Base-by-base conservation (phyloP, 2,329 filamentous ascomycete genomes). In the Calonectria pseudoreteaudii region DNA sequence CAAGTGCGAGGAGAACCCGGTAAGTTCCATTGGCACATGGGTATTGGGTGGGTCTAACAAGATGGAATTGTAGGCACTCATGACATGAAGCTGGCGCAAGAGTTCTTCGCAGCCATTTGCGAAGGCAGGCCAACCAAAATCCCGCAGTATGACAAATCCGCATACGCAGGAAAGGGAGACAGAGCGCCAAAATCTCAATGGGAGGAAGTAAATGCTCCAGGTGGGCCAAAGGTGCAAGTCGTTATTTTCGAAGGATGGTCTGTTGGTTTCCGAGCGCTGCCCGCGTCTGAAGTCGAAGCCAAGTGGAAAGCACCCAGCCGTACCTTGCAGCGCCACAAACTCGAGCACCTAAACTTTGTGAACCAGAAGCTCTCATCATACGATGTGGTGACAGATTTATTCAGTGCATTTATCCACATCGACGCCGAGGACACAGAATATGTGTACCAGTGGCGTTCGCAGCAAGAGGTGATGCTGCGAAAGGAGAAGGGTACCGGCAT, bases 1-100 rank as follows among this genome's bases (percentile, higher is more conserved):
- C 56, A 62, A 62, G 56, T 62, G 23, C 34, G 56, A 62, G 56
- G 56, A 62, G 56, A 62, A 38, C 56, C 56, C 26, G 56, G 56
- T 62, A 62, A 41, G 56, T 30, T 11, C 16, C 23, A 20, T 28
- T 28, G 8, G 10, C 14, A 47, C 44, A n/a, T 13, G 44, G 44
- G 20, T 11, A 44, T 8, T 9, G 2, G 20, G 41, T 41, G 16
- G 16, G 26, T 16, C 56, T 62, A 20, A 62, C 18, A 58, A 16
- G 3, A 4, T 28, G 23, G 3, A 7, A 28, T 11, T 8, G 30
- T 30, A 62, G 56, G 56, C 26, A 62, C 56, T 30, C 56, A 62
- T 44, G 56, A 62, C 18, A 62, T 62, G 56, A 62, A 62, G 38
- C n/a, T 62, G 36, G 56, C 56, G 34, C 34, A 62, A 13, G 56